phyloP scores from a whole-genome alignment of 23 red algal species.

The Gracilaria caudata region DNA sequence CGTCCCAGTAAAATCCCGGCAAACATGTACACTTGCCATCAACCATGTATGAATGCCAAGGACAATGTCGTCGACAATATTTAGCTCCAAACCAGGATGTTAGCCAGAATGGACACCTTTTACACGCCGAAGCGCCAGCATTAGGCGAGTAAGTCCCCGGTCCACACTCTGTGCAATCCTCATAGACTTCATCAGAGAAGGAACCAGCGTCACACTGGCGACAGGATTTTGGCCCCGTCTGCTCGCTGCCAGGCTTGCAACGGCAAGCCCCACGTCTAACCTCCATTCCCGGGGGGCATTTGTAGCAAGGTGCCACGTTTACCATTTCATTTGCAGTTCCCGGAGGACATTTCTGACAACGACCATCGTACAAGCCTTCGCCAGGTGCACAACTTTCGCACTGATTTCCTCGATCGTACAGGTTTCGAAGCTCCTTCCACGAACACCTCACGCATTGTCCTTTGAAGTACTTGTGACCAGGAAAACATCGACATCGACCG shows the following conservation, averaged over 20 bases:
- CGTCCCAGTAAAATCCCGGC: slow-evolving; percentile 15
- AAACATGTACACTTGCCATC: slow-evolving; percentile 9
- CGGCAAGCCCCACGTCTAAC: slow-evolving; percentile 24
- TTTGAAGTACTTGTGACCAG: slow-evolving; percentile 20
- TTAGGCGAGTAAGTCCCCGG: slow-evolving; percentile 6
- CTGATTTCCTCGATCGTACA: neutral
- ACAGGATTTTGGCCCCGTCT: neutral
- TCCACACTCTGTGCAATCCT: slow-evolving; percentile 8
- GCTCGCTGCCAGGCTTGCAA: slow-evolving; percentile 23
- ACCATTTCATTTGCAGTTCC: slow-evolving; percentile 21
- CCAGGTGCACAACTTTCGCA: slow-evolving; percentile 19
- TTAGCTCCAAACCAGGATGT: slow-evolving; percentile 25
- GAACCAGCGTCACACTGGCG: neutral
- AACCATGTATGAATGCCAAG: slow-evolving; percentile 8
- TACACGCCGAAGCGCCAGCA: neutral
- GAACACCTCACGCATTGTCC: slow-evolving; percentile 25
- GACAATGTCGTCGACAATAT: slow-evolving; percentile 16
- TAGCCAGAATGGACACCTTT: slow-evolving; percentile 20
- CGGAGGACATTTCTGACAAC: slow-evolving; percentile 10
- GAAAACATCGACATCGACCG: slow-evolving; percentile 15
- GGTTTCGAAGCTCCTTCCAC: neutral
- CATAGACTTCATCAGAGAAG: slow-evolving; percentile 22
- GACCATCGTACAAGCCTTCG: slow-evolving; percentile 2
- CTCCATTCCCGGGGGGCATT: slow-evolving; percentile 20
- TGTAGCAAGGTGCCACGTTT: slow-evolving; percentile 38